phyloP scores from a whole-genome alignment of 2,329 filamentous ascomycete species.

The Xylaria sp. region DNA sequence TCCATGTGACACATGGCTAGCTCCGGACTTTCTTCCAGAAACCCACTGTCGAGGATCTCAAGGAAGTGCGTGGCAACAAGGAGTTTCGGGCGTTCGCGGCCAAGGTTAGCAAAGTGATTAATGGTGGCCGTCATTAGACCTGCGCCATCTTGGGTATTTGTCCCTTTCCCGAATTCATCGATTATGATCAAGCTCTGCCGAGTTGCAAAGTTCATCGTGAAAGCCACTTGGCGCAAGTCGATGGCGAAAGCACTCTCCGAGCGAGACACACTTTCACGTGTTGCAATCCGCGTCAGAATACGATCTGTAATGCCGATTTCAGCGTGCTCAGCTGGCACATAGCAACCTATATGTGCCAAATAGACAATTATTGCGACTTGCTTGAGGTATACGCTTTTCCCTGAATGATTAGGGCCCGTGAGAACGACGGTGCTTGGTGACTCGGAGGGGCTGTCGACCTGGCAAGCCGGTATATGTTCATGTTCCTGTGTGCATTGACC shows the following conservation, averaged over 20 bases:
- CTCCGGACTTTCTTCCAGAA: slow-evolving; percentile 45
- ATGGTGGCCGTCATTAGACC: slow-evolving; percentile 55
- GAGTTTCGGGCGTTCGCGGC: slow-evolving; percentile 47
- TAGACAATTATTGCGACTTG: slow-evolving; percentile 88
- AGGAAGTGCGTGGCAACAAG: slow-evolving; percentile 60
- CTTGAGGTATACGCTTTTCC: slow-evolving; percentile 93
- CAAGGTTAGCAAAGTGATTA: slow-evolving; percentile 48
- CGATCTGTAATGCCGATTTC: slow-evolving; percentile 85
- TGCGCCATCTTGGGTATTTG: slow-evolving; percentile 51
- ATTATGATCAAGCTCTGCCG: slow-evolving; percentile 75
- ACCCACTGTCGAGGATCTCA: slow-evolving; percentile 65
- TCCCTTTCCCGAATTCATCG: slow-evolving; percentile 80
- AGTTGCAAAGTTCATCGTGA: slow-evolving; percentile 70
- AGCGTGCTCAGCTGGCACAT: slow-evolving; percentile 74
- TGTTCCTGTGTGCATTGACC: slow-evolving; percentile 27
- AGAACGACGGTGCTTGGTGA: slow-evolving; percentile 68
- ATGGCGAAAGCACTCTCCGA: slow-evolving; percentile 63
- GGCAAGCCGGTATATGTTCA: slow-evolving; percentile 5
- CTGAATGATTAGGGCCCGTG: slow-evolving; percentile 93
- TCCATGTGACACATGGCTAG: slow-evolving; percentile 68
- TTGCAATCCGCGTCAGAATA: slow-evolving; percentile 80
- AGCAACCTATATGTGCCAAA: slow-evolving; percentile 87
- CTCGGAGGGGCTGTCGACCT: slow-evolving; percentile 11
- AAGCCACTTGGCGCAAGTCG: slow-evolving; percentile 80
- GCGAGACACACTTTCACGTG: slow-evolving; percentile 56